phyloP scores from a whole-genome alignment of 345 rosid species.

The Corymbia maculata region DNA sequence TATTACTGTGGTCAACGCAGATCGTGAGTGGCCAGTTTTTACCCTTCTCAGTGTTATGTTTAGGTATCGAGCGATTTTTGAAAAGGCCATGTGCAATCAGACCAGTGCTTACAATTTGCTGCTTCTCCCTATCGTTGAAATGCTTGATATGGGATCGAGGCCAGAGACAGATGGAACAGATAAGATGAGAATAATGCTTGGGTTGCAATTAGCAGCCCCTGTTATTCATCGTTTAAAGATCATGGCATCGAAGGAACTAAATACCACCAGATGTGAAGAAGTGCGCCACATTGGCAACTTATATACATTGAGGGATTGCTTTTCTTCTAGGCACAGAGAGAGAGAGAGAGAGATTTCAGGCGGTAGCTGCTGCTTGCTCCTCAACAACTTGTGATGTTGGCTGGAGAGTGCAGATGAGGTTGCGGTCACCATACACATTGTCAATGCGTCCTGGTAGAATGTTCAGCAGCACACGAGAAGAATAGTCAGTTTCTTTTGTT shows the following conservation, averaged over 20 bases:
- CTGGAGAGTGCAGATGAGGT: constrained; percentile 84
- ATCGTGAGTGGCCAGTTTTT: background rate
- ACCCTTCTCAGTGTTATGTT: background rate
- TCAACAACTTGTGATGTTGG: constrained; percentile 53
- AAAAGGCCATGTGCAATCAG: background rate
- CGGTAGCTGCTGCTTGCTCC: constrained; percentile 82
- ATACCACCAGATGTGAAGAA: constrained; percentile 13
- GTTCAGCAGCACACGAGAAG: background rate
- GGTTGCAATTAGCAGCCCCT: constrained; percentile 28
- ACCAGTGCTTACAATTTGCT: background rate
- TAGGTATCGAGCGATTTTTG: background rate
- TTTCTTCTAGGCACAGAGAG: background rate
- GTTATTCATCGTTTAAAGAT: background rate
- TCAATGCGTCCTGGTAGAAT: constrained; percentile 71
- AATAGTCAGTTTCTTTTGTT: background rate
- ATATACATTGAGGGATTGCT: constrained; percentile 12
- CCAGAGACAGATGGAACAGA: background rate
- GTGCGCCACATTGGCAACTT: background rate
- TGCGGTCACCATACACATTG: constrained; percentile 97
- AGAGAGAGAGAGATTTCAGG: constrained; percentile 17
- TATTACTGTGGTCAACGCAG: background rate
- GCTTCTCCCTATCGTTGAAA: background rate
- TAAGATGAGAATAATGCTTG: constrained; percentile 7
- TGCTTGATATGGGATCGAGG: background rate
- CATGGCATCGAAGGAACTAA: constrained; percentile 7